Conservation (phyloP, 768 basidiomycete species). For the Paxillus involutus region DNA sequence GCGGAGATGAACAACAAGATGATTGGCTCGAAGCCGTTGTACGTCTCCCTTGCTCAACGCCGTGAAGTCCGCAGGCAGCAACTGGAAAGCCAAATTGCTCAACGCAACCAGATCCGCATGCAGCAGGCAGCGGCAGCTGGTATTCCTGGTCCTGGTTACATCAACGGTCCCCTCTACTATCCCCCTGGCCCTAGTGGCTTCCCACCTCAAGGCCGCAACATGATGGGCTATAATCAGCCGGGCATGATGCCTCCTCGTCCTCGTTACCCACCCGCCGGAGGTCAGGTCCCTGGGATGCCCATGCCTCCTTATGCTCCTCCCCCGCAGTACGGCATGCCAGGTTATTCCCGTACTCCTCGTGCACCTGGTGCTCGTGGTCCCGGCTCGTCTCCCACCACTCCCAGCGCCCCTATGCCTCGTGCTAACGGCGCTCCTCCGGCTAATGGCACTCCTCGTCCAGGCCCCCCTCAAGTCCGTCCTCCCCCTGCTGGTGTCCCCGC, state of each 20-base stretch:
- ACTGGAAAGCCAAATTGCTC: slow-evolving; percentile 97
- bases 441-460: slow-evolving; percentile 54
- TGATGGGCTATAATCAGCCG: slow-evolving; percentile 81
- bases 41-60: slow-evolving; percentile 97
- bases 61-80: slow-evolving; percentile 98
- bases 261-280: slow-evolving; percentile 72
- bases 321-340: slow-evolving; percentile 74
- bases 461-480: slow-evolving; percentile 39
- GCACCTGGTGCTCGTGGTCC: slow-evolving; percentile 67
- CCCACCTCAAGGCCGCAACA: slow-evolving; percentile 66
- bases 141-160: slow-evolving; percentile 56
- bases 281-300: slow-evolving; percentile 75
- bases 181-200: slow-evolving; percentile 75
- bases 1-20: slow-evolving; percentile 99
- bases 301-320: slow-evolving; percentile 74
- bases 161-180: slow-evolving; percentile 61
- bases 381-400: slow-evolving; percentile 66
- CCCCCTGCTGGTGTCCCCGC: slow-evolving; percentile 47
- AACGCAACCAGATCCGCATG: slow-evolving; percentile 93
- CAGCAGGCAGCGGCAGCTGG: slow-evolving; percentile 90
- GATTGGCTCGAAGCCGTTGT: slow-evolving; percentile 97
- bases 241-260: slow-evolving; percentile 88
- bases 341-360: slow-evolving; percentile 62
- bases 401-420: slow-evolving; percentile 64
- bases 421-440: slow-evolving; percentile 58